A percentile compares a stretch with the other conserved stretches of the same genome.
Conservation (phyloP, 139 green algal genomes). For the Closterium sp. region DNA sequence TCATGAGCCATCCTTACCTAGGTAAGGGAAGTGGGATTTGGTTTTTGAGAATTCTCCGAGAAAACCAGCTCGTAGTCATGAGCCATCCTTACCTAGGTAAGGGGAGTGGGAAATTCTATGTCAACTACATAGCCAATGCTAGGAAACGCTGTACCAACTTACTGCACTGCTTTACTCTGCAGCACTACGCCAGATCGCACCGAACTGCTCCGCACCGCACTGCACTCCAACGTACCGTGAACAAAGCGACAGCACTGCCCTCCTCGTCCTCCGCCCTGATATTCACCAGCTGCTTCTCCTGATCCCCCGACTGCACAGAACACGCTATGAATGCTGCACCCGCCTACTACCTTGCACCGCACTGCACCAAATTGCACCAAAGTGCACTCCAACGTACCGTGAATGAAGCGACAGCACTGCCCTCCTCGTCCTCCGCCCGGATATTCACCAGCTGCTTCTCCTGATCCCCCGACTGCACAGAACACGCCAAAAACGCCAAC, state of each 20-base stretch:
- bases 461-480: conserved; percentile 54
- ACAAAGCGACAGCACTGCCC: conserved; percentile 90
- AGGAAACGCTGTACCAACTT: too few species aligned
- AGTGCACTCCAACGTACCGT: not conserved
- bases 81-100: too few species aligned
- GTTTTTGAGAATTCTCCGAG: too few species aligned
- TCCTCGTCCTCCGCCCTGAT: conserved; percentile 73
- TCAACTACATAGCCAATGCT: too few species aligned
- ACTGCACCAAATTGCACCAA: not conserved
- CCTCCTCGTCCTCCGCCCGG: conserved; percentile 4
- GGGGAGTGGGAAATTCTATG: too few species aligned
- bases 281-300: conserved; percentile 13
- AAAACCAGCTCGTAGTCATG: too few species aligned
- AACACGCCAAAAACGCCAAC: conserved; percentile 83
- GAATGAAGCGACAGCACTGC: not conserved
- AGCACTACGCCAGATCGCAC: conserved; percentile 86
- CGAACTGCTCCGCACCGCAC: conserved; percentile 68
- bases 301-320: conserved; percentile 55
- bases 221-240: conserved; percentile 85
- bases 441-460: conserved; percentile 12
- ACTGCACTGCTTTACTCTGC: conserved; percentile 57
- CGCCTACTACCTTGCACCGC: not conserved
- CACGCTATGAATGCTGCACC: conserved; percentile 75
- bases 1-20: too few species aligned
- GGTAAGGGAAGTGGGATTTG: too few species aligned